Evolutionary conservation across 441 rosid genomes (phyloP).

Genomic region (Bruguiera hainesii): DNA sequence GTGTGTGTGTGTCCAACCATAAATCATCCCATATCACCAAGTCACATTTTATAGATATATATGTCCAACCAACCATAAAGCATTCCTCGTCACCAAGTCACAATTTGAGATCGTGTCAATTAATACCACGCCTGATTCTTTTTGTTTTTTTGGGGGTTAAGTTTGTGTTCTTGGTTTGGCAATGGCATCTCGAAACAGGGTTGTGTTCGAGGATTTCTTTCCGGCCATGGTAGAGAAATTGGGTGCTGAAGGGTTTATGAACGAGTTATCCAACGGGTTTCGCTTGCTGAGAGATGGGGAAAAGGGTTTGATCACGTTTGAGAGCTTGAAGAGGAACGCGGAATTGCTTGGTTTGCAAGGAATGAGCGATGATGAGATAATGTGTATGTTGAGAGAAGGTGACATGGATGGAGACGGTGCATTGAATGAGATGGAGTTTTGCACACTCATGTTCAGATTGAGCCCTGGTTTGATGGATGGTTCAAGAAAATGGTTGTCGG

Average conservation of each 20-base stretch:
- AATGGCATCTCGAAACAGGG: slow-evolving; percentile 29
- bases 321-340: slow-evolving; percentile 54
- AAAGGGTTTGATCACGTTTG: slow-evolving; percentile 47
- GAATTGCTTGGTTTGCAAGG: slow-evolving; percentile 41
- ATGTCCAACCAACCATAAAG: neutral
- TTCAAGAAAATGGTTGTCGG: slow-evolving; percentile 37
- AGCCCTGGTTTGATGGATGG: slow-evolving; percentile 60
- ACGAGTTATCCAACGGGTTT: slow-evolving; percentile 60
- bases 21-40: neutral
- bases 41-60: neutral
- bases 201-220: slow-evolving; percentile 37
- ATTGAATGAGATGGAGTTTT: slow-evolving; percentile 59
- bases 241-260: slow-evolving; percentile 61
- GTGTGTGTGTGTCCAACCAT: neutral
- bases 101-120: neutral
- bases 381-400: slow-evolving; percentile 61
- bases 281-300: slow-evolving; percentile 49
- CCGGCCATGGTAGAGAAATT: slow-evolving; percentile 62
- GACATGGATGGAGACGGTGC: slow-evolving; percentile 62
- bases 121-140: neutral
- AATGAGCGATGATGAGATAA: slow-evolving; percentile 46
- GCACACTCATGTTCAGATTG: slow-evolving; percentile 61
- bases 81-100: neutral
- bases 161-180: neutral
- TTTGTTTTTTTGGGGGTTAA: neutral